Conservation (phyloP, 2,329 filamentous ascomycete species). For the Fusarium beomiforme region DNA sequence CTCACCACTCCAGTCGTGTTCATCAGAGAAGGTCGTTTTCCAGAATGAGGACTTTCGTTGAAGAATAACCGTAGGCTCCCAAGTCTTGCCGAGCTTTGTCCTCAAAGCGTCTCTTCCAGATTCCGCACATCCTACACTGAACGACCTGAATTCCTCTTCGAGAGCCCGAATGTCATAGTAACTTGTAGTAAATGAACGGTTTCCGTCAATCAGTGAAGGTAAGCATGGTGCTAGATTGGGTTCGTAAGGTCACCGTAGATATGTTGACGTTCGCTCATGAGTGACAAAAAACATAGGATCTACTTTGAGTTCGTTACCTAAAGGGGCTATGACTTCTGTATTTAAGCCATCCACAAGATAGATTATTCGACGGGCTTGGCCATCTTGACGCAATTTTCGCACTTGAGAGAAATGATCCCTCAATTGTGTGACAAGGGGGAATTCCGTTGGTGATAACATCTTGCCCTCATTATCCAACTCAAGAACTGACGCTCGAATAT, state of each 20-base stretch:
- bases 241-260: conserved; percentile 2
- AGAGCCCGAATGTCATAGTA: background rate
- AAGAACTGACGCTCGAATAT: background rate
- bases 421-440: background rate
- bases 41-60: conserved; percentile 9
- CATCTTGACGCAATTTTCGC: background rate
- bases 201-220: background rate
- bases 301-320: background rate
- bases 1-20: background rate
- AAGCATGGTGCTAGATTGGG: conserved; percentile 1
- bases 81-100: background rate
- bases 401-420: background rate
- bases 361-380: background rate
- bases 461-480: background rate
- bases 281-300: conserved; percentile 7
- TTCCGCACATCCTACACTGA: background rate
- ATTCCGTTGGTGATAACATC: background rate
- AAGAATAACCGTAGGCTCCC: background rate
- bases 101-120: background rate
- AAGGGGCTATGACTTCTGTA: background rate
- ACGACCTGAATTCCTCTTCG: background rate
- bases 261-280: conserved; percentile 5
- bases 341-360: conserved; percentile 3
- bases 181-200: background rate
- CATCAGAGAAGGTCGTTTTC: background rate